Conservation (phyloP, 2,329 filamentous ascomycete species). For the Aureobasidium namibiae region DNA sequence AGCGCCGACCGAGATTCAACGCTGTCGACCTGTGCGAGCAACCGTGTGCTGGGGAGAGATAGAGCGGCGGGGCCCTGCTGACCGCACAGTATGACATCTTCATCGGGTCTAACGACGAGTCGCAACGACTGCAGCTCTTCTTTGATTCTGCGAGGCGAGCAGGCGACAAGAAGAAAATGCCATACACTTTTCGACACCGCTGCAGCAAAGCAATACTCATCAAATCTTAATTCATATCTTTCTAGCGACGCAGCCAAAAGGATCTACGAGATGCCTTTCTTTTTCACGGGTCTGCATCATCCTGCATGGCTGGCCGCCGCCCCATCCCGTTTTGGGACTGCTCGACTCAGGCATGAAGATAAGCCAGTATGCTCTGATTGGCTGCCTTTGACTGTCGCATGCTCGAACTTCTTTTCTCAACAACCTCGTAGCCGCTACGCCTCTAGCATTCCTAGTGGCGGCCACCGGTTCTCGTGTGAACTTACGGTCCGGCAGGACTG, state of each 20-base stretch:
- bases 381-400: conserved; percentile 2
- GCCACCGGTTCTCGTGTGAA: conserved; percentile 5
- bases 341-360: conserved; percentile 11
- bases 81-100: not conserved
- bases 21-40: conserved; percentile 5
- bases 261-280: not conserved
- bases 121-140: not conserved
- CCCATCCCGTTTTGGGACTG: conserved; percentile 6
- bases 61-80: conserved; percentile 3
- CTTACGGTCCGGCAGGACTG: conserved; percentile 2
- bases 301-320: not conserved
- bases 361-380: conserved; percentile 14
- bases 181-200: not conserved
- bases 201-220: conserved; percentile 7
- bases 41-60: not conserved
- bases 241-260: not conserved
- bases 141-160: not conserved
- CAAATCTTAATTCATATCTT: conserved; percentile 6
- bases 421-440: not conserved
- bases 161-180: not conserved
- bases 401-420: not conserved
- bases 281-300: conserved; percentile 12
- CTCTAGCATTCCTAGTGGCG: conserved; percentile 7
- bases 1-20: conserved; percentile 12
- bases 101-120: not conserved